Conservation (phyloP, 805 yeast genomes). For the Hanseniaspora guilliermondii region DNA sequence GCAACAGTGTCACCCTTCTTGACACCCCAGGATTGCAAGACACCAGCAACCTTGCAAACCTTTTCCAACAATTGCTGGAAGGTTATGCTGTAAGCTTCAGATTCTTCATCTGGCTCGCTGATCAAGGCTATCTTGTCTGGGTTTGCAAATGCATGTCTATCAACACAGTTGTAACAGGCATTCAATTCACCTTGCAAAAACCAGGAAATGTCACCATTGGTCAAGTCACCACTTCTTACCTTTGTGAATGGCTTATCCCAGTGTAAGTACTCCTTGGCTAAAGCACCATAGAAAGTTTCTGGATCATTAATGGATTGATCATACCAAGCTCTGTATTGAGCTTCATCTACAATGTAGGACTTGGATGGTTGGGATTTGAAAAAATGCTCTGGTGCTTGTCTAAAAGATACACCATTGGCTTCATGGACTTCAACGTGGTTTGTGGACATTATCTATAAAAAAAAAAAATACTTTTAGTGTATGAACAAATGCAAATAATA, state of each 20-base stretch:
- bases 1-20: conserved; percentile 93
- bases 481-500: too few species aligned
- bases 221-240: conserved; percentile 45
- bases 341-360: conserved; percentile 42
- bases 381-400: conserved; percentile 31
- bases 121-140: conserved; percentile 78
- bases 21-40: conserved; percentile 74
- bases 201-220: conserved; percentile 81
- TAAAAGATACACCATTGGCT: conserved; percentile 28
- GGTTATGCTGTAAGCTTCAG: conserved; percentile 59
- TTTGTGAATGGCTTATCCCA: conserved; percentile 64
- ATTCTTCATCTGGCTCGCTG: conserved; percentile 88
- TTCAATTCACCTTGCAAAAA: conserved; percentile 85
- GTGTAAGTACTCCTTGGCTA: conserved; percentile 56
- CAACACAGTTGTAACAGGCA: conserved; percentile 88
- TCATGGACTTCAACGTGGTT: conserved; percentile 32
- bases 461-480: not conserved
- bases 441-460: not conserved
- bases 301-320: conserved; percentile 72
- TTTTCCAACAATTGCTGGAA: conserved; percentile 76
- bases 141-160: conserved; percentile 79
- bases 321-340: conserved; percentile 63
- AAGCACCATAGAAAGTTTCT: conserved; percentile 64
- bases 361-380: conserved; percentile 32
- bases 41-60: conserved; percentile 78